Evolutionary conservation across 805 yeast genomes (phyloP).

Genomic region (Ogataea minuta): DNA sequence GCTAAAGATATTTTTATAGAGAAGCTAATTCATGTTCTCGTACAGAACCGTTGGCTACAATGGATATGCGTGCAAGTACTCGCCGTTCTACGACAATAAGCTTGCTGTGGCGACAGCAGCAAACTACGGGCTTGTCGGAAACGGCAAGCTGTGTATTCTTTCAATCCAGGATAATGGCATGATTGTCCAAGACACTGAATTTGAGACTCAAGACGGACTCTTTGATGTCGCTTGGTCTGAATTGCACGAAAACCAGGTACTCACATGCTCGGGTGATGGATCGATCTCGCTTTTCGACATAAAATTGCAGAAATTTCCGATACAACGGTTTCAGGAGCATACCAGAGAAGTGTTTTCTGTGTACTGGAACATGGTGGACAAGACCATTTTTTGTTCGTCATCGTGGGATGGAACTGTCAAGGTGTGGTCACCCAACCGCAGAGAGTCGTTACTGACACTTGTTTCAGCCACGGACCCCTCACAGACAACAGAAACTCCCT

Average conservation of each 20-base stretch:
- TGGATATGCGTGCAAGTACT: constrained; percentile 85
- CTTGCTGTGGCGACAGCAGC: constrained; percentile 89
- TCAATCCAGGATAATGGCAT: constrained; percentile 66
- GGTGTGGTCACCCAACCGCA: constrained; percentile 68
- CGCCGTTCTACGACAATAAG: constrained; percentile 88
- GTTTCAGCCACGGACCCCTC: constrained; percentile 32
- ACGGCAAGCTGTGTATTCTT: constrained; percentile 75
- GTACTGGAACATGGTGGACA: constrained; percentile 38
- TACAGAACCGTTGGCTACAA: constrained; percentile 77
- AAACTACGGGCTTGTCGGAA: constrained; percentile 92
- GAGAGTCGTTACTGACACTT: constrained; percentile 56
- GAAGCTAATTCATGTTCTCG: constrained; percentile 52
- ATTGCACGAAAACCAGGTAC: constrained; percentile 79
- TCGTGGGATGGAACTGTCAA: constrained; percentile 94
- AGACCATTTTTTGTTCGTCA: constrained; percentile 66
- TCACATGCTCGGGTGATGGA: constrained; percentile 89
- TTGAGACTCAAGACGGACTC: constrained; percentile 92
- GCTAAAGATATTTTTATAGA: constrained; percentile 8
- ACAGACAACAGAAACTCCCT: constrained; percentile 13
- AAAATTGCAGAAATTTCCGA: constrained; percentile 64
- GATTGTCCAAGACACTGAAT: constrained; percentile 52
- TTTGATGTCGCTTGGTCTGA: constrained; percentile 92
- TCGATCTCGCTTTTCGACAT: constrained; percentile 78
- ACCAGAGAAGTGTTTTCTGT: constrained; percentile 39
- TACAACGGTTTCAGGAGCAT: constrained; percentile 76